phyloP scores from a whole-genome alignment of 345 rosid genomes.

The Eucalyptus globulus region DNA sequence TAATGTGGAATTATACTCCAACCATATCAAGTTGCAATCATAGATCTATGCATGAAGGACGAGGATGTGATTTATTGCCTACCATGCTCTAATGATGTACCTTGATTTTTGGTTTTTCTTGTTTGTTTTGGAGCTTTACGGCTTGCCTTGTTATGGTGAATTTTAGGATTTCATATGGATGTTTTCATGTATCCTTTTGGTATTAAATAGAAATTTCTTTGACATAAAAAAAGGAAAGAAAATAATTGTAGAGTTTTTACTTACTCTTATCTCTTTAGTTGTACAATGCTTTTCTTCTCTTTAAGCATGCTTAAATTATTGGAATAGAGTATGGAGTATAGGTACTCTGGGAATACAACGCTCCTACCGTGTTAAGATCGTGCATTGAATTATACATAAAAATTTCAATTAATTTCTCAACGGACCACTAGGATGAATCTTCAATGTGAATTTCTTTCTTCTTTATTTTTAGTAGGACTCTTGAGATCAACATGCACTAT shows the following conservation, averaged over 20 bases:
- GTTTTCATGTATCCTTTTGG: no score
- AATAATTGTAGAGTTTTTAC: no score
- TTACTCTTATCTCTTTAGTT: no score
- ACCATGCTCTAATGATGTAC: background rate
- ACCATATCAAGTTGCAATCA: background rate
- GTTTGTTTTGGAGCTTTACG: no score
- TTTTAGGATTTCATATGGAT: no score
- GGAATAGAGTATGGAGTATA: background rate
- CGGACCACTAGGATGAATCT: background rate
- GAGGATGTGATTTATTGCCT: background rate
- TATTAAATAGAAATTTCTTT: no score
- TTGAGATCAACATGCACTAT: background rate
- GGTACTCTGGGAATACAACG: background rate
- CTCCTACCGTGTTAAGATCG: background rate
- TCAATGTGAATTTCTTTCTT: background rate
- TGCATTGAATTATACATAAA: background rate
- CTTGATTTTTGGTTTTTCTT: background rate
- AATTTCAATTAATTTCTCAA: background rate
- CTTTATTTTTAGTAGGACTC: background rate
- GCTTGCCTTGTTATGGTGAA: background rate
- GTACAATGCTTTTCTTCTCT: no score
- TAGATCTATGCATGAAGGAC: background rate
- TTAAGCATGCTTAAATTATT: no score
- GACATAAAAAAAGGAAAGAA: no score
- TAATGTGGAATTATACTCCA: no score